phyloP scores from a whole-genome alignment of 805 yeast species.

The Brettanomyces bruxellensis region DNA sequence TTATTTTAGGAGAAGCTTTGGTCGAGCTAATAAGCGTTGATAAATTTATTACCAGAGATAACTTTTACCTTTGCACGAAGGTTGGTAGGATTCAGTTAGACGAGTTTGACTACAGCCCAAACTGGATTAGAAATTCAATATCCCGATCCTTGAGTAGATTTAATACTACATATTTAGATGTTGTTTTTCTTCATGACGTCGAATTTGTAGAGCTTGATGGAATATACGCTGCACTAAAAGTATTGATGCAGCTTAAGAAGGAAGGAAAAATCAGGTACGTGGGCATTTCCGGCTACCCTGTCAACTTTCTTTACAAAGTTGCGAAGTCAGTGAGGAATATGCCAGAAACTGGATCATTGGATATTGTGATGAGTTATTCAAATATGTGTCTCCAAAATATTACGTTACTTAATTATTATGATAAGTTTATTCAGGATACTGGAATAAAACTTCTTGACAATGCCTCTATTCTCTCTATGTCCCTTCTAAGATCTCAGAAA shows the following conservation, averaged over 20 bases:
- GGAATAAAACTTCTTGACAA: conserved; percentile 54
- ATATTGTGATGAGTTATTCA: conserved; percentile 69
- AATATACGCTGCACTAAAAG: conserved; percentile 53
- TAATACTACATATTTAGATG: conserved; percentile 60
- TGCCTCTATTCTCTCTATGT: conserved; percentile 86
- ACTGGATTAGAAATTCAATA: conserved; percentile 53
- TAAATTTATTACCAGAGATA: conserved; percentile 43
- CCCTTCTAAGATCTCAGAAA: conserved; percentile 57
- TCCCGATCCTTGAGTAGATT: conserved; percentile 59
- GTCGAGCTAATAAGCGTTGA: conserved; percentile 22
- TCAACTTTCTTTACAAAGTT: conserved; percentile 51
- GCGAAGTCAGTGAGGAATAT: conserved; percentile 30
- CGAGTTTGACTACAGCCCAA: conserved; percentile 67
- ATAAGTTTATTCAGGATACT: conserved; percentile 41
- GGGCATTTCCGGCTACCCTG: conserved; percentile 86
- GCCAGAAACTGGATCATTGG: conserved; percentile 52
- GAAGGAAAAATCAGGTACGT: conserved; percentile 56
- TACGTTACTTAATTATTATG: conserved; percentile 35
- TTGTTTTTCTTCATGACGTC: conserved; percentile 82
- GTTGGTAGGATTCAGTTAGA: conserved; percentile 68
- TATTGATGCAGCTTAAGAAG: conserved; percentile 48
- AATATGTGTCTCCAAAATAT: conserved; percentile 79
- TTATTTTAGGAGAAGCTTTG: conserved; percentile 61
- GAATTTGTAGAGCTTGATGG: conserved; percentile 60
- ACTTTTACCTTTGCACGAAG: conserved; percentile 69